phyloP scores from a whole-genome alignment of 2,329 filamentous ascomycete genomes.

The Apiospora rasikravindrae region DNA sequence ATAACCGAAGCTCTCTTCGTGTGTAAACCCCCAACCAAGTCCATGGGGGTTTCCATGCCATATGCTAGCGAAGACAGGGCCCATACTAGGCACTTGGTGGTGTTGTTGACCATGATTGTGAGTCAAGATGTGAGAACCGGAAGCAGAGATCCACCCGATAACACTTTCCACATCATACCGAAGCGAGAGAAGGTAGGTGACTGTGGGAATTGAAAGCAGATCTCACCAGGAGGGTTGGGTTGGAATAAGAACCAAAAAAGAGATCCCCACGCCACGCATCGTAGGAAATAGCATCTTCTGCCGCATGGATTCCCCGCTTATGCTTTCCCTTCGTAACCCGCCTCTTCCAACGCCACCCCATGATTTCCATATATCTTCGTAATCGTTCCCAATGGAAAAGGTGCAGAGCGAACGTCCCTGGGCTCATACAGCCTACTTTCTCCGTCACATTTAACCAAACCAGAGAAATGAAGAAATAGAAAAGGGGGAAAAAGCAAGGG shows the following conservation, averaged over 20 bases:
- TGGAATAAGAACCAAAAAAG: conserved; percentile 15
- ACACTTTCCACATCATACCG: conserved; percentile 12
- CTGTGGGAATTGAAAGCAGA: conserved; percentile 5
- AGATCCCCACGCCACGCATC: conserved; percentile 5
- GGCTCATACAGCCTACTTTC: background rate
- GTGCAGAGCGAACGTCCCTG: background rate
- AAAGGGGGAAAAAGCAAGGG: background rate
- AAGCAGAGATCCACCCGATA: conserved; percentile 12
- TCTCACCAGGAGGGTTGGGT: conserved; percentile 12
- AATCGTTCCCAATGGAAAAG: background rate
- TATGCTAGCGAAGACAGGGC: background rate
- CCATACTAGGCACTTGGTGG: background rate
- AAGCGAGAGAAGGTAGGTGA: conserved; percentile 12
- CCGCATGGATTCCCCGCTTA: background rate
- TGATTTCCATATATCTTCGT: background rate
- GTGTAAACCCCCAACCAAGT: background rate
- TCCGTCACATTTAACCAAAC: background rate
- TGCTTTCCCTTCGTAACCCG: background rate
- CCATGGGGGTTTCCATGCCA: background rate
- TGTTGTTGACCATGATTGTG: background rate
- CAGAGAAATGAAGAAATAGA: background rate
- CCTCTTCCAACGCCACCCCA: background rate
- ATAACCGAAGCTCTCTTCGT: background rate
- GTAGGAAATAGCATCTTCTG: background rate
- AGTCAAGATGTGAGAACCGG: background rate